Base-by-base conservation (phyloP, 805 yeast species). In the Candida loeiensis region DNA sequence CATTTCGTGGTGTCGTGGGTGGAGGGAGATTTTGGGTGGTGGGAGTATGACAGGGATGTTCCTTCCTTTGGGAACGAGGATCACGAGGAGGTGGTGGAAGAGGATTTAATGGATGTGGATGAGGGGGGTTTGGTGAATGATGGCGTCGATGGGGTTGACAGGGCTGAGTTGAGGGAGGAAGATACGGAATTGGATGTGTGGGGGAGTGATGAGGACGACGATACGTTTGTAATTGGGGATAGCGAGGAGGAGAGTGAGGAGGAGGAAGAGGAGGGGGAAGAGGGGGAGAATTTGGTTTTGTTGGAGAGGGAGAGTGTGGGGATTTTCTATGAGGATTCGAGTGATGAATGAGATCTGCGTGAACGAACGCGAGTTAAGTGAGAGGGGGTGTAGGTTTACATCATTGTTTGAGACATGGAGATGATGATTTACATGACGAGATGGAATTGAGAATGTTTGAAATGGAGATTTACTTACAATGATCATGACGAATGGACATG, bases 11-110 rank as follows among this genome's bases (percentile, higher is more conserved):
- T 60, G 0, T 76, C 77, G 0, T 36, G 49, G n/a, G n/a, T 40
- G 3, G 56, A 58, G 18, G 73, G 73, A 1, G 84, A 80, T 18
- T 46, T 6, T 15, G 25, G 29, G 28, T 39, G 42, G 42, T 39
- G 42, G 42, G 12, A 9, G 27, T 39, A 27, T 30, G 13, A 20
- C n/a, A 61, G 58, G 36, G 66, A 61, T 24, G 51, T 58, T n/a
- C 37, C 26, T 13, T 15, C 4, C 27, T 33, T 46, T 26, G 21
- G 33, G 18, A 43, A 38, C 30, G 35, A 19, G 37, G 58, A 48
- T 14, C 39, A 45, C 26, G 48, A 51, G 6, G 39, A 37, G 13
- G 41, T 27, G 17, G 22, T 37, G 33, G 42, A 39, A 4, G 43
- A 37, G n/a, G 49, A 44, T 51, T 30, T 45, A 48, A 53, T 55